These are phyloP conservation scores for Pyricularia sp. DNA, from an alignment of 2,329 filamentous ascomycete species.

Conservation along the genomic window DNA sequence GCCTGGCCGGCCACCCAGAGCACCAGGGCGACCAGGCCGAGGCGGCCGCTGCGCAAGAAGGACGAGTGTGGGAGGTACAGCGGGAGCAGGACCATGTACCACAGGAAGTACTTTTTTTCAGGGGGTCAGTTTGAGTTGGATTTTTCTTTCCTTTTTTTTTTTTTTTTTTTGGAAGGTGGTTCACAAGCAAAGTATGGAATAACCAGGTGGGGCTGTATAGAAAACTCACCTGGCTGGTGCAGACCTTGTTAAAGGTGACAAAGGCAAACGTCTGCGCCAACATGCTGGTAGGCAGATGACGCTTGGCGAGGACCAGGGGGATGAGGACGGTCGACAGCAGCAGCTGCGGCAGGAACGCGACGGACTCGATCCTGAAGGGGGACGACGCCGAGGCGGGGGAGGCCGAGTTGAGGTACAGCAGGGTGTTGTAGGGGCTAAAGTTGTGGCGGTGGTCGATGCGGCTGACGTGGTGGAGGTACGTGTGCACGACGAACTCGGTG, in stretches of 20 bases:
- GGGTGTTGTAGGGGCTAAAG: constrained; percentile 89
- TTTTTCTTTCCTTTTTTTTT: no score
- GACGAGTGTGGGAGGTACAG: constrained; percentile 77
- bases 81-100: constrained; percentile 90
- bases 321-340: constrained; percentile 66
- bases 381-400: constrained; percentile 20
- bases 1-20: constrained; percentile 70
- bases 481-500: constrained; percentile 71
- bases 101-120: constrained; percentile 71
- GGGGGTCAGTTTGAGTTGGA: constrained; percentile 8
- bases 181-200: not conserved
- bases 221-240: constrained; percentile 74
- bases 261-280: constrained; percentile 94
- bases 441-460: constrained; percentile 96
- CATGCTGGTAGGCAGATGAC: constrained; percentile 71
- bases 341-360: constrained; percentile 84
- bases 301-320: constrained; percentile 58
- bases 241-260: constrained; percentile 97
- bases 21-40: constrained; percentile 51
- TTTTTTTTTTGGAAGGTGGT: not conserved
- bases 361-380: constrained; percentile 48
- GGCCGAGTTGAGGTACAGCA: constrained; percentile 77
- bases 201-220: not conserved
- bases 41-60: constrained; percentile 43
- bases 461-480: constrained; percentile 83